Evolutionary conservation across 2,329 filamentous ascomycete species (phyloP), one percentile per base, ranked within the genome.

Genomic region (Diaporthe longicolla): DNA sequence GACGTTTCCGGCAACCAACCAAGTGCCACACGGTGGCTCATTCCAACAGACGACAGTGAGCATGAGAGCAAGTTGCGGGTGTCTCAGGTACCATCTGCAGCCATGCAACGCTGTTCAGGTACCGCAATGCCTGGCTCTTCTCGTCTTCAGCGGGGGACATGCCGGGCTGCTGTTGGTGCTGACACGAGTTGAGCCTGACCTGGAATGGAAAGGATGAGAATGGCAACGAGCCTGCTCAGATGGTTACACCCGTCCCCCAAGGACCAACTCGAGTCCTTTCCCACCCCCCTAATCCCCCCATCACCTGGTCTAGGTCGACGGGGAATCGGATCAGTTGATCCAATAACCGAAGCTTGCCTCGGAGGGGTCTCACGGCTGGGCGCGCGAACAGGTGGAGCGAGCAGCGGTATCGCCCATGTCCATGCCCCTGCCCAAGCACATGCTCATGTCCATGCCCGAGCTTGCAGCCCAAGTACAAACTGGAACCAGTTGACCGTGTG

Each of bases 331-430:
- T 55, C 58, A 59, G 52, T 70, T 48, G 65, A 35, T 54, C 71
- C 71, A 73, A 35, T 59, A 32, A 21, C 72, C 32, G 50, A 65
- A 52, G 40, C 71, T 75, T 75, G 58, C 65, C 66, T 73, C 66
- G 58, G 58, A 26, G 65, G 50, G 24, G 32, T 48, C 37, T 58
- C 10, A 66, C 73, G 71, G 65, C 35, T 43, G 50, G 65, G n/a
- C 70, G 73, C 73, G 66, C 70, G 73, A 75, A 75, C 73, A 55
- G 71, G 73, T 71, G 70, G 73, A 66, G 71, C 66, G 52, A 48
- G 52, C 57, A 68, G 48, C 63, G 40, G 68, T 50, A 37, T 35
- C 70, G 58, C 21, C 65, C 65, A 71, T 65, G 45, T 52, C 50
- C 68, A 66, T 32, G 32, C 43, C 70, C 40, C 5, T 17, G 40